Evolutionary conservation across 768 basidiomycete species (phyloP), one percentile per base, ranked within the genome.

Genomic region (Royoungia palumana): DNA sequence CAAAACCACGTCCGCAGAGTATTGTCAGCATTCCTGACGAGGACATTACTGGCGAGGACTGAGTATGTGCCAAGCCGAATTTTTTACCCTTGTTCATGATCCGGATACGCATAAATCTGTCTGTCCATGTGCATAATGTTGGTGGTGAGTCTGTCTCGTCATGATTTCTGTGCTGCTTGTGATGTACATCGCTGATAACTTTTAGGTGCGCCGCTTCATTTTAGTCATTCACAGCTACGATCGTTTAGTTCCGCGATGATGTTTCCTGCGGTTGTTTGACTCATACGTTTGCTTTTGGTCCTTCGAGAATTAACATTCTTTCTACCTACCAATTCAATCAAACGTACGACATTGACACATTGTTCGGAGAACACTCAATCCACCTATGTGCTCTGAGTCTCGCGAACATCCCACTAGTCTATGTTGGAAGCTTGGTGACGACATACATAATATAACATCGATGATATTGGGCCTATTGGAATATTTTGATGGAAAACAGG

Each of bases 1-100:
- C 56, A 11, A 78, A 75, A 54, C 59, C 68, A 11, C 71, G 70
- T 43, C 71, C 72, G 19, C 66, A 67, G 47, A 77, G 71, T 63
- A 72, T 76, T 43, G 62, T 65, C 41, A 74, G 69, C 63, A 79
- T 81, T 52, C 78, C 79, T 41, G 79, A 79, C 52, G 77, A 80
- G 41, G 70, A 79, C 57, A 79, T 81, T 57, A 71, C 73, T 20
- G 78, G 77, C 52, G 80, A 77, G 55, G 77, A 80, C 30, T 80
- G 52, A 71, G 55, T 61, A 52, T 16, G 40, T 30, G 20, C 41
- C 46, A 41, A 39, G 24, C 13, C 35, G 22, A 43, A 39, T 52
- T 37, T 42, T 38, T 28, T 24, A 42, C 25, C 28, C 28, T 53
- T 56, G 62, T 69, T 67, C 36, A 62, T 60, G 51, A 53, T 27